Evolutionary conservation across 2,329 filamentous ascomycete genomes (phyloP).

Genomic region (Aspergillus sergii): DNA sequence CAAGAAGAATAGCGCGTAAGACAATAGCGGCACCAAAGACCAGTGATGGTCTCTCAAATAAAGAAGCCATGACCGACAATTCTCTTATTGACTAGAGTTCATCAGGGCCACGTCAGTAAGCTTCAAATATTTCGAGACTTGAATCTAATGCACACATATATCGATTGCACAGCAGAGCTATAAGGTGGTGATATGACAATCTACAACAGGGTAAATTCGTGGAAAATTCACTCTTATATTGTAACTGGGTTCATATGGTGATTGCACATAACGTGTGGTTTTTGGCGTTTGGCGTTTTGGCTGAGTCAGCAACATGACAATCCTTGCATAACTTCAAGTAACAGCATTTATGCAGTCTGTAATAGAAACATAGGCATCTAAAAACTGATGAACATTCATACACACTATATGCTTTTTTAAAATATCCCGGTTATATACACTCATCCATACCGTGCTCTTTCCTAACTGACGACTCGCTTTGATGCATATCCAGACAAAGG

Average conservation of each 20-base stretch:
- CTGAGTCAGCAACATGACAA: conserved; percentile 7
- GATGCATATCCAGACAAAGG: neutral
- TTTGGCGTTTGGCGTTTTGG: neutral
- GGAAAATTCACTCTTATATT: neutral
- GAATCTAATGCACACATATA: neutral
- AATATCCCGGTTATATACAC: neutral
- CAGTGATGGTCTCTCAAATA: conserved; percentile 36
- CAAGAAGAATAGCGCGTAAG: conserved; percentile 72
- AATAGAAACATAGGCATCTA: neutral
- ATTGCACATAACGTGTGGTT: conserved; percentile 3
- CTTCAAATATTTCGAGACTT: neutral
- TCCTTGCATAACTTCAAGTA: neutral
- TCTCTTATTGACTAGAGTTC: conserved; percentile 8
- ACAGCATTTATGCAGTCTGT: neutral
- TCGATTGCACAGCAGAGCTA: neutral
- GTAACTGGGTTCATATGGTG: neutral
- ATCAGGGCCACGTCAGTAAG: neutral
- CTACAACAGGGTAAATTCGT: neutral
- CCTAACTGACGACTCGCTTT: neutral
- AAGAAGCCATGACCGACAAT: conserved; percentile 15
- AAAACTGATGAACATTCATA: neutral
- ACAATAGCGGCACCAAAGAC: conserved; percentile 49
- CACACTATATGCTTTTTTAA: neutral
- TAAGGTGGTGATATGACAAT: neutral
- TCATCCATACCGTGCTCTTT: neutral